A percentile compares a stretch with the other conserved stretches of the same genome.
phyloP scores from a whole-genome alignment of 208 protist species.

The Crithidia acanthocephali region DNA sequence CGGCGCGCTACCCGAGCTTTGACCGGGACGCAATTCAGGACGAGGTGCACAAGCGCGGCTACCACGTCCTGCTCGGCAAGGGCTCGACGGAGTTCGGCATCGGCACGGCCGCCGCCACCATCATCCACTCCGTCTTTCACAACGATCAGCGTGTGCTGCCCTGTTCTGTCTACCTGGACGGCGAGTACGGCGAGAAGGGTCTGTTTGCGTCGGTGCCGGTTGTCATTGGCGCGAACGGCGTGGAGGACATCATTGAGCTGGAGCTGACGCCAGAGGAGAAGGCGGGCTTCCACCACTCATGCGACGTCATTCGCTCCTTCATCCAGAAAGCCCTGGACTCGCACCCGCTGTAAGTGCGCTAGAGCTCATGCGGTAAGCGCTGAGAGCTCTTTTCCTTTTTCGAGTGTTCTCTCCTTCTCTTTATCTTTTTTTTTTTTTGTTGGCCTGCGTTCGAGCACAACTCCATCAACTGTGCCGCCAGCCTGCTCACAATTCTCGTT shows the following conservation, averaged over 20 bases:
- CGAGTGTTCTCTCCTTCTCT: conserved; percentile 1
- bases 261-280: conserved; percentile 42
- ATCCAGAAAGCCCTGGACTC: conserved; percentile 34
- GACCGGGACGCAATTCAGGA: conserved; percentile 42
- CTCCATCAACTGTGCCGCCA: conserved; percentile 17
- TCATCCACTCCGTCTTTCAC: conserved; percentile 51
- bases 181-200: conserved; percentile 47
- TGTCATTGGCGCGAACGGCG: conserved; percentile 36
- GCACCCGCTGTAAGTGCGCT: conserved; percentile 32
- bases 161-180: conserved; percentile 48
- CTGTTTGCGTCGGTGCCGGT: conserved; percentile 51
- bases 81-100: conserved; percentile 63
- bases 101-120: conserved; percentile 37
- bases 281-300: conserved; percentile 43
- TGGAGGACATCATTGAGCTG: conserved; percentile 49
- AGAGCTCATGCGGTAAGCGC: too few relatives aligned
- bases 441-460: conserved; percentile 18
- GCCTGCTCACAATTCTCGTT: conserved; percentile 9
- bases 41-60: conserved; percentile 47
- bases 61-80: conserved; percentile 48
- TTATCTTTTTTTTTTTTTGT: conserved; percentile 3
- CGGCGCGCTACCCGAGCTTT: conserved; percentile 46
- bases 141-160: conserved; percentile 52
- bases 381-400: too few relatives aligned
- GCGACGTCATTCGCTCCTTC: conserved; percentile 42